These are phyloP conservation scores for Senna tora DNA, from an alignment of 306 rosid species.

Conservation along the genomic window DNA sequence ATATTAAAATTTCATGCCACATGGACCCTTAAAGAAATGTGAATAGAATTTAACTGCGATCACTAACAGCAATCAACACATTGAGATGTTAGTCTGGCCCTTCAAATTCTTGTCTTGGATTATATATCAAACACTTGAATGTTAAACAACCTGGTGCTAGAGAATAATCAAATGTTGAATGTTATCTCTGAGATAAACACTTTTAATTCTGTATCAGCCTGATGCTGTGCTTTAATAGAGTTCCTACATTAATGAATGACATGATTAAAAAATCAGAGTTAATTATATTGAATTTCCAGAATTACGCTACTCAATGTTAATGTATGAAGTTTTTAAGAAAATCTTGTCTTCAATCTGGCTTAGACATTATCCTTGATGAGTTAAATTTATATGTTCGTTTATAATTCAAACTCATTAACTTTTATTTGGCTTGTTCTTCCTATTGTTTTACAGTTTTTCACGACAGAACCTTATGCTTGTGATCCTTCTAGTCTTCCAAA, in stretches of 20 bases:
- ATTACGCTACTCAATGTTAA: background rate
- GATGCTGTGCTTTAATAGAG: conserved; percentile 14
- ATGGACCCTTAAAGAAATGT: background rate
- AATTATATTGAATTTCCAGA: conserved; percentile 22
- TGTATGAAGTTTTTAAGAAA: conserved; percentile 12
- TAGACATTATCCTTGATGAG: conserved; percentile 32
- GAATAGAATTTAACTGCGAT: conserved; percentile 23
- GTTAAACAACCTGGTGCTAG: conserved; percentile 11
- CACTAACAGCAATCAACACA: conserved; percentile 2
- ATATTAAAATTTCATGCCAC: conserved; percentile 34
- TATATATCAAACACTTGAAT: conserved; percentile 12
- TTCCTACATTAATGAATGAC: conserved; percentile 17
- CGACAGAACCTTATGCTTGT: conserved; percentile 84
- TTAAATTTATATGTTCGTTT: conserved; percentile 22
- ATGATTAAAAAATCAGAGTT: conserved; percentile 23
- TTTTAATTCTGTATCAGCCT: conserved; percentile 8
- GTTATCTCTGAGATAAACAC: too few species aligned
- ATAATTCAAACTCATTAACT: conserved; percentile 4
- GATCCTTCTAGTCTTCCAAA: conserved; percentile 90
- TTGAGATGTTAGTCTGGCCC: conserved; percentile 5
- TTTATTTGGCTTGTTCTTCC: conserved; percentile 36
- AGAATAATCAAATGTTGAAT: conserved; percentile 26
- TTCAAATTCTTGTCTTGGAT: conserved; percentile 26
- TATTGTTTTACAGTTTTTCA: conserved; percentile 74
- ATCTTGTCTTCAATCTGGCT: conserved; percentile 32